Base-by-base conservation (phyloP, 768 basidiomycete species). In the Cystobasidium onofrii region DNA sequence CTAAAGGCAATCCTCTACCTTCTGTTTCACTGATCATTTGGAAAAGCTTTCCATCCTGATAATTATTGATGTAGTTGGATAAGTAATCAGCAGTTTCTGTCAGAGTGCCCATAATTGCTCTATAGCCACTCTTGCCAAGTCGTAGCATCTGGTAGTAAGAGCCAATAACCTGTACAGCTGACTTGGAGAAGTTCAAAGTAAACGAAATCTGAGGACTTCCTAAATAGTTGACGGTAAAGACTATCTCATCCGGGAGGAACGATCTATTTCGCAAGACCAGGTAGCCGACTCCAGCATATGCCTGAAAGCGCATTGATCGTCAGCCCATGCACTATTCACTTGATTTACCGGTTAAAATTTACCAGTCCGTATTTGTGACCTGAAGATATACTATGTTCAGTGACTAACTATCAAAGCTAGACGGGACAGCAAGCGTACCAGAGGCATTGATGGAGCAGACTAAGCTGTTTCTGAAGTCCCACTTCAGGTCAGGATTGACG, bases 401-500 rank as follows among this genome's bases (percentile, higher is more conserved):
- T n/a, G n/a, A n/a, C n/a, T n/a, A n/a, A n/a, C n/a, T n/a, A n/a
- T n/a, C n/a, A n/a, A n/a, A n/a, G n/a, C n/a, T n/a, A n/a, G n/a
- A n/a, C n/a, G n/a, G 39, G 6, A 50, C 18, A 20, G 20, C 15
- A 6, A 50, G 64, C 63, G 1, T 36, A 67, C 44, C 80, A 6
- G 79, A 80, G 2, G 76, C 75, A 74, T 81, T 81, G 80, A 82
- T 82, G 1, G 77, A 79, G 64, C 76, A 76, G 12, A 82, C 81
- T 67, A 80, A 77, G 7, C 80, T 77, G 1, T 80, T 61, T 18
- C 77, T 62, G 76, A 80, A 82, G 74, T 82, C 81, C 81, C 81
- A 82, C 1, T 61, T 65, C 31, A 81, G 76, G 33, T 79, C 77
- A 1, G 81, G 81, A 39, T 55, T 33, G 36, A 77, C 71, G 63